Conservation (phyloP, 345 rosid genomes). For the Acer negundo region DNA sequence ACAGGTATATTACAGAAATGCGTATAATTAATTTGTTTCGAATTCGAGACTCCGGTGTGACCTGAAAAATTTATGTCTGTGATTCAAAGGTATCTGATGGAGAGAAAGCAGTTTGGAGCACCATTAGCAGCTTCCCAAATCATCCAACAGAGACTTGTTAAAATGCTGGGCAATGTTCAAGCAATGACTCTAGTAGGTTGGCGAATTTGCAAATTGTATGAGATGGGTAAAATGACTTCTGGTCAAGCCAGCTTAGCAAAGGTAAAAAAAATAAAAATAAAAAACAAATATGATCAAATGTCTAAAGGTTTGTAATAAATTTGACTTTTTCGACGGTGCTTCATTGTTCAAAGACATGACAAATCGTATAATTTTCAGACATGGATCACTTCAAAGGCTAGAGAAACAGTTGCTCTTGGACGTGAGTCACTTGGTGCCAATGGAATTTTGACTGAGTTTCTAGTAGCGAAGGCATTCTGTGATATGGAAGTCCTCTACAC, state of each 20-base stretch:
- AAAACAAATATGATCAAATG: background rate
- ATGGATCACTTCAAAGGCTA: slow-evolving; percentile 74
- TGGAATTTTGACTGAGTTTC: slow-evolving; percentile 75
- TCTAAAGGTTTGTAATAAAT: background rate
- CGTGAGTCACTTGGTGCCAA: slow-evolving; percentile 95
- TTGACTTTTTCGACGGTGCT: background rate
- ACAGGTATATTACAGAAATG: slow-evolving; percentile 49
- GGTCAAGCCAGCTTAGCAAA: slow-evolving; percentile 98
- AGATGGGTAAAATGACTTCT: slow-evolving; percentile 77
- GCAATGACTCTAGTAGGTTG: slow-evolving; percentile 94
- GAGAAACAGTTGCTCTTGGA: slow-evolving; percentile 82
- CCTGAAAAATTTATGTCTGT: slow-evolving; percentile 15
- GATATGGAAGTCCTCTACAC: slow-evolving; percentile 96
- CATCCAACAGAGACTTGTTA: slow-evolving; percentile 87
- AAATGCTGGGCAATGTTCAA: slow-evolving; percentile 85
- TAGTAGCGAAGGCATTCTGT: slow-evolving; percentile 29
- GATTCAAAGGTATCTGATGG: slow-evolving; percentile 64
- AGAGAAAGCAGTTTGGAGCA: slow-evolving; percentile 97
- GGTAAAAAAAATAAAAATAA: slow-evolving; percentile 48
- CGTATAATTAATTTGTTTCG: background rate
- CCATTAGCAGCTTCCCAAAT: slow-evolving; percentile 89
- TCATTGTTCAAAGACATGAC: background rate
- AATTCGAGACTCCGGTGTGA: background rate
- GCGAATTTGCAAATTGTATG: slow-evolving; percentile 93
- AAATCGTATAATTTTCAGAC: slow-evolving; percentile 41